These are phyloP conservation scores for Poa pratensis DNA, from an alignment of 176 grass and related monocot species.

Conservation along the genomic window DNA sequence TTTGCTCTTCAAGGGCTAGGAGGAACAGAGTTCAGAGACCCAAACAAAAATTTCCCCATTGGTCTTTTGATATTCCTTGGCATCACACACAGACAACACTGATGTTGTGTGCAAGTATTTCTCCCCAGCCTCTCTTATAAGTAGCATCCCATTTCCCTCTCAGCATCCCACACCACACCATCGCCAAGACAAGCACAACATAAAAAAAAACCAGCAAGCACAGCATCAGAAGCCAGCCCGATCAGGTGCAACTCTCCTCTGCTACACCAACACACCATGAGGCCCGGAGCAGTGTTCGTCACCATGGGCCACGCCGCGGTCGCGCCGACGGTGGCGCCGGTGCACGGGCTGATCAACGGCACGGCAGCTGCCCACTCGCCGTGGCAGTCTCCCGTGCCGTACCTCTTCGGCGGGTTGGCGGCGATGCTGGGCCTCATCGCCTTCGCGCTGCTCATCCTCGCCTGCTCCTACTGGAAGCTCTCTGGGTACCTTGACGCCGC, in stretches of 20 bases:
- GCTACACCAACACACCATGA: constrained; percentile 46
- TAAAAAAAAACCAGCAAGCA: constrained; percentile 1
- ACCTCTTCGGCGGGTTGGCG: constrained; percentile 81
- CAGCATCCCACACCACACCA: constrained; percentile 38
- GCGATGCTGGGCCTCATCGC: constrained; percentile 89
- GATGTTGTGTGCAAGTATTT: background rate
- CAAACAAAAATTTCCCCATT: constrained; percentile 38
- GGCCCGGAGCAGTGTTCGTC: constrained; percentile 47
- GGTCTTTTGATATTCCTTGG: constrained; percentile 37
- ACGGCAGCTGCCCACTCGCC: constrained; percentile 57
- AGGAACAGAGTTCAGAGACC: background rate
- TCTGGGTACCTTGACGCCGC: constrained; percentile 63
- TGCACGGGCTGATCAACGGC: constrained; percentile 23
- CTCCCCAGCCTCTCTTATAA: constrained; percentile 46
- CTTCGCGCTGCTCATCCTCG: constrained; percentile 89
- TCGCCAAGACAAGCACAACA: constrained; percentile 7
- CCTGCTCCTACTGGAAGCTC: constrained; percentile 94
- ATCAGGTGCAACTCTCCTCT: background rate
- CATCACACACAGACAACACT: background rate
- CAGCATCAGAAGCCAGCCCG: background rate
- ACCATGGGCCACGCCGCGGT: constrained; percentile 29
- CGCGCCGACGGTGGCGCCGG: constrained; percentile 34
- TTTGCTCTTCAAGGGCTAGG: background rate
- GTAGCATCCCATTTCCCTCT: constrained; percentile 38
- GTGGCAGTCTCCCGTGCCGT: constrained; percentile 89